Base-by-base conservation (phyloP, 805 yeast genomes). In the Lachancea kluyveri region DNA sequence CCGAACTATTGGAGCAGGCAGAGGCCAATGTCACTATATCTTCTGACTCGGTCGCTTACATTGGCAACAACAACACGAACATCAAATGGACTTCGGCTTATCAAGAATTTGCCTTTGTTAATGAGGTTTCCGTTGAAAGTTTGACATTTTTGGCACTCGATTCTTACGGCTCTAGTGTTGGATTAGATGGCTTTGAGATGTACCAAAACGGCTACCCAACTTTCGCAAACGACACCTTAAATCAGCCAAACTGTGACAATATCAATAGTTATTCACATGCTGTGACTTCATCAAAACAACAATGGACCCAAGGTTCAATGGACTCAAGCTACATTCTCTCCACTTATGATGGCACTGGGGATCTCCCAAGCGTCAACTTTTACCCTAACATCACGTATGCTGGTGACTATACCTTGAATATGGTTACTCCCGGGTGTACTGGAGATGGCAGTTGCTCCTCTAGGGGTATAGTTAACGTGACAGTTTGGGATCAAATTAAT, bases 361-460 rank as follows among this genome's bases (percentile, higher is more conserved):
- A 54, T 3, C 42, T 52, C 3, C 60, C 70, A 5, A 50, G 50
- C n/a, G 56, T 59, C 7, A 64, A 68, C 1, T 77, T 79, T 48
- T 66, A 68, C 35, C 85, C 95, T 7, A 79, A 79, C 42, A 72
- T 86, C 12, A 64, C 81, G 1, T 70, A 74, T 40, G 65, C 84
- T 0, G 96, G 96, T 7, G 66, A 75, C 37, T 92, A 86, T 54
- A 64, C 84, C 0, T 65, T 92, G 15, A 62, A 74, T 31, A 46
- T 88, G 30, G 79, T 74, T 46, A 92, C 98, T 1, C 96, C 96
- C 0, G 97, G 97, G 0, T 92, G 98, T 60, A 32, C 54, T 1
- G 52, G 45, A 3, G 95, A 83, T 51, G 57, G 62, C 30, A 69
- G 92, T 0, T 92, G 98, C 59, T 43, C 52, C 14, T 37, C 60